Evolutionary conservation across 345 rosid species (phyloP).

Genomic region (Sonneratia caseolaris): DNA sequence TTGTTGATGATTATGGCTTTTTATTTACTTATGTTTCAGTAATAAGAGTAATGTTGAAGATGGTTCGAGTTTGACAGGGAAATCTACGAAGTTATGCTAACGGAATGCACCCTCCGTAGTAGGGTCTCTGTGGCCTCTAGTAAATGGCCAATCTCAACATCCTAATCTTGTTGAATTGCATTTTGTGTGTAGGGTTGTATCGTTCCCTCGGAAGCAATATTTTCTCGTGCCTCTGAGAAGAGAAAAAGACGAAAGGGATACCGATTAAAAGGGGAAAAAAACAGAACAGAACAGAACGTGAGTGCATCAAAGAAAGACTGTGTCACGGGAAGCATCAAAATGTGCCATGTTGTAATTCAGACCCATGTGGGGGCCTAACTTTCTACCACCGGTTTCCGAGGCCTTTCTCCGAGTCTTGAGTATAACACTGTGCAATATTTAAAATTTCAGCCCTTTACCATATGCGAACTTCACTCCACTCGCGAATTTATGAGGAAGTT

Average conservation of each 20-base stretch:
- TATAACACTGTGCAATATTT: too few species aligned
- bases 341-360: too few species aligned
- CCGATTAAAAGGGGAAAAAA: too few species aligned
- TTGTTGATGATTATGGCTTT: not conserved
- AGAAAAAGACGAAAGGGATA: too few species aligned
- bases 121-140: not conserved
- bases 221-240: not conserved
- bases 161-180: not conserved
- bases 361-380: too few species aligned
- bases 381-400: too few species aligned
- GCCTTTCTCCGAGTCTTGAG: too few species aligned
- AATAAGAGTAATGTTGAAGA: not conserved
- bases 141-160: not conserved
- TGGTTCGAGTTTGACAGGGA: not conserved
- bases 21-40: not conserved
- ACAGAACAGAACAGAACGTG: too few species aligned
- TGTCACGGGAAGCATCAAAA: conserved; percentile 1
- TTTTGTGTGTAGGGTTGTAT: not conserved
- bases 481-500: too few species aligned
- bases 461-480: too few species aligned
- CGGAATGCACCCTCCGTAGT: not conserved
- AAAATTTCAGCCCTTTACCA: too few species aligned
- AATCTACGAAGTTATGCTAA: not conserved
- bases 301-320: not conserved
- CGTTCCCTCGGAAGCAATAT: not conserved